Percentiles rank a stretch among this genome's conserved stretches.
These are phyloP conservation scores for Chrysoporthe puriensis DNA, from an alignment of 2,329 filamentous ascomycete genomes.

Conservation along the genomic window DNA sequence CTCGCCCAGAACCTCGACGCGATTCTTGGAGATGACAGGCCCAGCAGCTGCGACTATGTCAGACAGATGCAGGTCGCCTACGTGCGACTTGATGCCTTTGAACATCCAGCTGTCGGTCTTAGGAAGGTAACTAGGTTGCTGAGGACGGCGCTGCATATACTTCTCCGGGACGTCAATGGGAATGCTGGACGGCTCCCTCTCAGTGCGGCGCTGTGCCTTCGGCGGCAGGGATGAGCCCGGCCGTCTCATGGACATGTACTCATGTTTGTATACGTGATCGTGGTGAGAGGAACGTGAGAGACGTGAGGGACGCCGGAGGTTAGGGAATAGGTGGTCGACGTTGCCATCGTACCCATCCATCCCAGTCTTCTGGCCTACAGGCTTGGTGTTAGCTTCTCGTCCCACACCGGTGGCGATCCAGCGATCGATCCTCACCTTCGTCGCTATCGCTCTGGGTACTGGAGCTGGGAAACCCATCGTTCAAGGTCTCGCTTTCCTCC, in stretches of 20 bases:
- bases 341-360: not conserved
- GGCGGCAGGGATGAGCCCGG: no score
- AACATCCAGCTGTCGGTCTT: conserved; percentile 20
- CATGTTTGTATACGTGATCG: no score
- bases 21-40: not conserved
- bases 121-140: not conserved
- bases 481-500: not conserved
- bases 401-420: no score
- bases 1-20: conserved; percentile 20
- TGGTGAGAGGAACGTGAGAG: not conserved
- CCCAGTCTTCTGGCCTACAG: not conserved
- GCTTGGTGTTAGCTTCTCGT: not conserved
- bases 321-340: not conserved
- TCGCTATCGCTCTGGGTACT: not conserved
- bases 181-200: not conserved
- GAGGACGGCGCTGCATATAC: not conserved
- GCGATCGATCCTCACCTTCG: not conserved
- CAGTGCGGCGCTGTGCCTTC: no score
- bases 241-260: not conserved
- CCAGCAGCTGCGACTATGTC: not conserved
- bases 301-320: not conserved
- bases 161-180: not conserved
- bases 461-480: not conserved
- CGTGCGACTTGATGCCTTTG: conserved; percentile 18
- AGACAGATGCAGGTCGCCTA: conserved; percentile 14